These are phyloP conservation scores for Leptographium galeiforme DNA, from an alignment of 2,329 filamentous ascomycete genomes.

Conservation along the genomic window DNA sequence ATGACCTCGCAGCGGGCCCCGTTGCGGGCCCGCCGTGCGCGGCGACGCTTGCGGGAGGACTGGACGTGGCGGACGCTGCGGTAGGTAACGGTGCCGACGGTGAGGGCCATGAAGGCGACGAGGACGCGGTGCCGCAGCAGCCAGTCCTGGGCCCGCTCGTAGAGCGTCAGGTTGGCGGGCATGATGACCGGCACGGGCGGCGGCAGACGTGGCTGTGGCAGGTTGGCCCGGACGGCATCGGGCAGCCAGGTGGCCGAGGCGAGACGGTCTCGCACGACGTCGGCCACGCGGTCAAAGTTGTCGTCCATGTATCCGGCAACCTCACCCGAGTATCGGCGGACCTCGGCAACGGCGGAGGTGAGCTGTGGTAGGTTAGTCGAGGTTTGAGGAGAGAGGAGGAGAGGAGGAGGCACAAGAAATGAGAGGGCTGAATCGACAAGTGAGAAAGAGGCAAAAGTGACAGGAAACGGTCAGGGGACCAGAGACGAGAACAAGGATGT, in stretches of 20 bases:
- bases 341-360: slow-evolving; percentile 43
- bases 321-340: slow-evolving; percentile 56
- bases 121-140: slow-evolving; percentile 57
- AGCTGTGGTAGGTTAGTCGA: slow-evolving; percentile 24
- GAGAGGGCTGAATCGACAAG: neutral
- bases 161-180: slow-evolving; percentile 15
- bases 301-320: slow-evolving; percentile 70
- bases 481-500: neutral
- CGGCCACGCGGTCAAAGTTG: slow-evolving; percentile 65
- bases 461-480: neutral
- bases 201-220: slow-evolving; percentile 32
- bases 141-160: slow-evolving; percentile 56
- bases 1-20: slow-evolving; percentile 77
- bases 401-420: neutral
- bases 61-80: slow-evolving; percentile 35
- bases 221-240: slow-evolving; percentile 46
- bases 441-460: neutral
- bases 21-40: slow-evolving; percentile 66
- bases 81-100: slow-evolving; percentile 52
- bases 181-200: slow-evolving; percentile 19
- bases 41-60: slow-evolving; percentile 52
- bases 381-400: too few species aligned
- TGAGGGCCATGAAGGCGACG: slow-evolving; percentile 56
- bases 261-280: slow-evolving; percentile 54
- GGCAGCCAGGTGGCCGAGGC: slow-evolving; percentile 61